Base-by-base conservation (phyloP, 805 yeast genomes). In the Kodamaea leandrae region DNA sequence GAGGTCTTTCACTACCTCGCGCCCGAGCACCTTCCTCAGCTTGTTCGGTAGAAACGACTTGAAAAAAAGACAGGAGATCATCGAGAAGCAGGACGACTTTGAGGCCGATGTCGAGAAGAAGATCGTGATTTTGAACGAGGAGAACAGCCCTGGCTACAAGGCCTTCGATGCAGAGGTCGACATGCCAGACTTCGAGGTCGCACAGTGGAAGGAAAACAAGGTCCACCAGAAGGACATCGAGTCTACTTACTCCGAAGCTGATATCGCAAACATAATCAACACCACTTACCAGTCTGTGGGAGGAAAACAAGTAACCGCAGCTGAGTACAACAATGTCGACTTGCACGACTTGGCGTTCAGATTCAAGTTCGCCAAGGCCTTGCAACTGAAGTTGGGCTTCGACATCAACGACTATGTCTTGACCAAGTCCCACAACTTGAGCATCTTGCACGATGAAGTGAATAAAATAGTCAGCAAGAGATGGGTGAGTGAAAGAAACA, bases 401-500 rank as follows among this genome's bases (percentile, higher is more conserved):
- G 68, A 72, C 21, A 64, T 83, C 20, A 76, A 77, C 18, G 89
- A 82, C 56, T 61, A 63, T 35, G 58, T 65, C 25, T 55, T 82
- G 20, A 53, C 79, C 6, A 58, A 60, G 39, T 50, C 76, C 4
- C 68, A 65, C 45, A 59, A 64, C 10, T 61, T 74, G 16, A 57
- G 46, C 2, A 61, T 59, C 27, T 64, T 82, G 27, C 60, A 62
- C 42, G 41, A 51, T 0, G 71, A 70, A 39, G 60, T 78, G 36
- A 39, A 50, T 7, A 46, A 61, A 41, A 56, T 72, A n/a, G 64
- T 73, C 18, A 70, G 72, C 16, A 50, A 54, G 14, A 66, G 71
- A 51, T 64, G 66, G 55, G 73, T 65, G 48, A 77, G 76, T 51
- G 89, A 83, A 55, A 74, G 80, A 56, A 77, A 80, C 53, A 89